Evolutionary conservation across 257 asterid genomes (phyloP), one percentile per base, ranked within the genome.

Genomic region (Thymus quinquecostatus): DNA sequence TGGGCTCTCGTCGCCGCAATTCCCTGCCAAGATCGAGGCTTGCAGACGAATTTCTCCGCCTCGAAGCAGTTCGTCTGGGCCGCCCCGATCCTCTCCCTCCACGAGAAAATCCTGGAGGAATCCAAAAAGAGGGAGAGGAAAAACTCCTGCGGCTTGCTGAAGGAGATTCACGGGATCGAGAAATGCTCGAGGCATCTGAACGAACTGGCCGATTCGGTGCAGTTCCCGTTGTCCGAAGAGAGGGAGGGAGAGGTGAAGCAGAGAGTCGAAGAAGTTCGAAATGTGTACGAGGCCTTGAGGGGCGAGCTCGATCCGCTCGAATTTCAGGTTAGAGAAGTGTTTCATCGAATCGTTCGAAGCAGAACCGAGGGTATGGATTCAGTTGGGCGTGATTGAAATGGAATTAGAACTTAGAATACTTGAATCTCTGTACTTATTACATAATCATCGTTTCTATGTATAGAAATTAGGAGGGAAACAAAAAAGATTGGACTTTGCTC

Each of bases 1-100:
- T 95, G 97, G 96, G 91, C 94, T 21, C 92, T 95, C 1, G 99
- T 95, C 29, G 99, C 99, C 6, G 98, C 98, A 1, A 92, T 95
- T 63, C 99, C 99, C 1, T 95, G 99, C 69, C 99, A 95, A 61
- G 99, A 95, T 58, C 95, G 99, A 0, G 96, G 99, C 28, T 88
- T 95, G 2, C 96, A 90, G 53, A 84, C 87, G 1, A 95, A 92
- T 79, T 89, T 95, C 69, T 3, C 51, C 0, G 82, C 68, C n/a
- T 54, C 85, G 1, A 80, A 83, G 85, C 96, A 88, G 76, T 86
- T 84, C 55, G 9, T 77, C 1, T 95, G 99, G 99, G 87, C 90
- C 0, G 85, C 12, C 9, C 92, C 97, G 1, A 75, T 95, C 7
- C 73, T 83, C 2, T 78, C 89, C 0, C 91, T 92, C 2, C 99